These are phyloP conservation scores for Populus simonii DNA, from an alignment of 345 rosid species.

Conservation along the genomic window DNA sequence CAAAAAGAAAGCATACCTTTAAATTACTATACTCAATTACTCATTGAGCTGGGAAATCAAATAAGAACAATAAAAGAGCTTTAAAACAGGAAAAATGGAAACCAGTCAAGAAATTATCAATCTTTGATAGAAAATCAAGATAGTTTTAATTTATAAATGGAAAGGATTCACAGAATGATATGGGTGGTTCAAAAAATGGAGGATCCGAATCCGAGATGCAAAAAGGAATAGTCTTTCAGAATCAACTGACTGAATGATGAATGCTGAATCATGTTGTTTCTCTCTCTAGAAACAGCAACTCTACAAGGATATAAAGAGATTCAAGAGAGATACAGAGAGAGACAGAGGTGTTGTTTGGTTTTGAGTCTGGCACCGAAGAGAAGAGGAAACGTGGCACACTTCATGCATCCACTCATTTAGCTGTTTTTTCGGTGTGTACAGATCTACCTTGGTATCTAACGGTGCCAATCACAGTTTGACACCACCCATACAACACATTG, in stretches of 20 bases:
- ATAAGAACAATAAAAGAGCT: not conserved
- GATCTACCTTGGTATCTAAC: not conserved
- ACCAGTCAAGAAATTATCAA: slow-evolving; percentile 19
- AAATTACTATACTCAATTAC: not conserved
- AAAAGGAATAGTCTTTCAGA: not conserved
- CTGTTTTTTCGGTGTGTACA: not conserved
- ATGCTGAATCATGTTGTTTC: not conserved
- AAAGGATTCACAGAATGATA: slow-evolving; percentile 37
- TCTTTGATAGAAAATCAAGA: slow-evolving; percentile 14
- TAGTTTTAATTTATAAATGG: slow-evolving; percentile 12
- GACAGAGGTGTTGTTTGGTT: slow-evolving; percentile 7
- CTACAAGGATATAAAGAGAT: slow-evolving; percentile 34
- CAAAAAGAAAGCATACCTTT: slow-evolving; percentile 5
- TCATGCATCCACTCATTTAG: slow-evolving; percentile 24
- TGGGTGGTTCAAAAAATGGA: slow-evolving; percentile 9
- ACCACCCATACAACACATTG: not conserved
- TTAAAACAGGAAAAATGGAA: not conserved
- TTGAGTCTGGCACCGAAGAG: slow-evolving; percentile 29
- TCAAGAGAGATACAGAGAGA: slow-evolving; percentile 32
- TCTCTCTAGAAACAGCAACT: slow-evolving; percentile 27
- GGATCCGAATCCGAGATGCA: slow-evolving; percentile 42
- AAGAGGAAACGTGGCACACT: slow-evolving; percentile 54
- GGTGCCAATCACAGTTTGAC: not conserved
- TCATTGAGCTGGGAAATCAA: slow-evolving; percentile 14
- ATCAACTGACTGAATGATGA: not conserved